A percentile compares a stretch with the other conserved stretches of the same genome.
These are phyloP conservation scores for Gnomoniopsis smithogilvyi DNA, from an alignment of 2,329 filamentous ascomycete genomes.

Conservation along the genomic window DNA sequence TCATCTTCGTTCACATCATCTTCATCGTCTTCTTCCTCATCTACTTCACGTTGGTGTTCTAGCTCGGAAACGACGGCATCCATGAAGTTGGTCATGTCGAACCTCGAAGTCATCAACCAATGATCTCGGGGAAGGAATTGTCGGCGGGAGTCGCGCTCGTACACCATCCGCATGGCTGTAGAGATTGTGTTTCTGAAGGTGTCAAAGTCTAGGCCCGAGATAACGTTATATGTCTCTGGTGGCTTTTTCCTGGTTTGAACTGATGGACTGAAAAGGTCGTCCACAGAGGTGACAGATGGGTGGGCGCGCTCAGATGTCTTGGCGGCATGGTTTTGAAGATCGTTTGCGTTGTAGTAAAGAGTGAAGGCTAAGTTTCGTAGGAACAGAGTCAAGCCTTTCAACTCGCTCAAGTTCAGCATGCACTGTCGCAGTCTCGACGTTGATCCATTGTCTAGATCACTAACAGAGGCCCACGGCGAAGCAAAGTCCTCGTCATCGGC, in stretches of 20 bases:
- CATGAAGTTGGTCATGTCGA: conserved; percentile 88
- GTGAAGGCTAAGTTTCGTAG: conserved; percentile 89
- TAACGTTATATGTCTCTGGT: conserved; percentile 31
- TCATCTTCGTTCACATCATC: conserved; percentile 35
- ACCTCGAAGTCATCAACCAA: conserved; percentile 87
- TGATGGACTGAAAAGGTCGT: conserved; percentile 4
- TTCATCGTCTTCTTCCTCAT: conserved; percentile 57
- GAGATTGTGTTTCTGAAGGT: conserved; percentile 80
- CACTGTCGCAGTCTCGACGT: conserved; percentile 55
- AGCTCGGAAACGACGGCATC: conserved; percentile 84
- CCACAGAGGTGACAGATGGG: neutral
- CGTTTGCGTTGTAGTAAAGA: conserved; percentile 77
- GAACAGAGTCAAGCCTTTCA: conserved; percentile 74
- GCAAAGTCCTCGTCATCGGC: conserved; percentile 98
- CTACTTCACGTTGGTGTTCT: conserved; percentile 68
- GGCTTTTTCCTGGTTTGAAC: conserved; percentile 16
- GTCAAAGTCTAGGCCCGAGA: conserved; percentile 71
- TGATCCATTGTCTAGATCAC: conserved; percentile 32
- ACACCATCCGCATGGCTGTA: conserved; percentile 78
- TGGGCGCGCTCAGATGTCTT: conserved; percentile 23
- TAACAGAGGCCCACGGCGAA: conserved; percentile 45
- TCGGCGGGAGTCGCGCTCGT: conserved; percentile 87
- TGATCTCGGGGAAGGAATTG: conserved; percentile 79
- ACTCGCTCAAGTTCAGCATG: conserved; percentile 66
- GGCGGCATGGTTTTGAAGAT: conserved; percentile 35